Conservation (phyloP, 805 yeast species). For the Ogataea minuta region DNA sequence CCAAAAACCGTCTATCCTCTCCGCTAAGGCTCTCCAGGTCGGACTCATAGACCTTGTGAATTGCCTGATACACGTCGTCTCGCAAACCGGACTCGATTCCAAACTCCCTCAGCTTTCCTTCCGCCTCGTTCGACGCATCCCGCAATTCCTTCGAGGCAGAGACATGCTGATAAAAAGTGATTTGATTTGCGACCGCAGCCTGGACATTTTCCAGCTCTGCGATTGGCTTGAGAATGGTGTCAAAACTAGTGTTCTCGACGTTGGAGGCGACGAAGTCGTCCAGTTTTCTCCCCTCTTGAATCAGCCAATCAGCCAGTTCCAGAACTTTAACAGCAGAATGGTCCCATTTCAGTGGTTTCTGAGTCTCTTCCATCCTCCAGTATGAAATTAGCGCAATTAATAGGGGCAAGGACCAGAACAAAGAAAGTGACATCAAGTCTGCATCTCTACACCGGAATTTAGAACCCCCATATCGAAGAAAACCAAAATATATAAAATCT, state of each 20-base stretch:
- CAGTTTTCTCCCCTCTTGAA: conserved; percentile 41
- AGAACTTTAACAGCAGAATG: conserved; percentile 52
- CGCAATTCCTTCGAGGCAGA: conserved; percentile 62
- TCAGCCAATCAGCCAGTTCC: conserved; percentile 41
- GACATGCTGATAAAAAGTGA: conserved; percentile 72
- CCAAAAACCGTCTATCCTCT: conserved; percentile 57
- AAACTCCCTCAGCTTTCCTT: conserved; percentile 52
- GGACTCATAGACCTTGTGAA: conserved; percentile 50
- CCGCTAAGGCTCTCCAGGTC: conserved; percentile 38
- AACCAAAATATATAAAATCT: too few species aligned
- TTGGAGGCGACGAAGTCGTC: conserved; percentile 53
- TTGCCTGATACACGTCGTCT: conserved; percentile 60
- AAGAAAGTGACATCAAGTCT: conserved; percentile 1
- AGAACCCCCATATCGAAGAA: too few species aligned
- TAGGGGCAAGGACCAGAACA: conserved; percentile 9
- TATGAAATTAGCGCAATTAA: conserved; percentile 1
- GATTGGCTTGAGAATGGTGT: conserved; percentile 51
- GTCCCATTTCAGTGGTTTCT: conserved; percentile 55
- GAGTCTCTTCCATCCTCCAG: conserved; percentile 24
- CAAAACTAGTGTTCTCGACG: conserved; percentile 50
- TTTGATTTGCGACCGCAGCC: conserved; percentile 44
- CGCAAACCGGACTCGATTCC: conserved; percentile 65
- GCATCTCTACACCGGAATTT: conserved; percentile 7
- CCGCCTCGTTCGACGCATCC: conserved; percentile 67
- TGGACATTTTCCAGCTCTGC: conserved; percentile 51